Conservation (phyloP, 2,329 filamentous ascomycete genomes). For the Fusarium tupiense region DNA sequence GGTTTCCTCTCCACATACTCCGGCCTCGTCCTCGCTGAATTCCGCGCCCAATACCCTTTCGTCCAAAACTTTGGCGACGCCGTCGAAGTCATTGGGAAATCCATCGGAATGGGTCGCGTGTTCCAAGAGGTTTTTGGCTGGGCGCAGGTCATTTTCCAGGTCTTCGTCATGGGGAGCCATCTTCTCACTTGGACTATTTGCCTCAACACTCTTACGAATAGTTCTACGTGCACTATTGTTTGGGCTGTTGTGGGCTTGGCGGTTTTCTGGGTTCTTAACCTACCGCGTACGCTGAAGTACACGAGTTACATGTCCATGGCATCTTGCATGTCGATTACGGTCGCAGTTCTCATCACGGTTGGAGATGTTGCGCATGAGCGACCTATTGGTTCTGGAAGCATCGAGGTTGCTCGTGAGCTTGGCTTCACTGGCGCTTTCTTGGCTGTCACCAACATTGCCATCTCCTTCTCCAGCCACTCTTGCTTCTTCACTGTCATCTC, state of each 20-base stretch:
- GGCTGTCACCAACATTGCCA: slow-evolving; percentile 70
- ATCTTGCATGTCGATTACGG: slow-evolving; percentile 70
- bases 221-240: slow-evolving; percentile 70
- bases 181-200: slow-evolving; percentile 74
- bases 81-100: slow-evolving; percentile 63
- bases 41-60: slow-evolving; percentile 76
- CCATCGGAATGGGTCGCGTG: slow-evolving; percentile 58
- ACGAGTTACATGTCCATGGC: slow-evolving; percentile 70
- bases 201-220: slow-evolving; percentile 70
- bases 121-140: slow-evolving; percentile 69
- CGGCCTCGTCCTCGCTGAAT: slow-evolving; percentile 68
- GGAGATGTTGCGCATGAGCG: slow-evolving; percentile 64
- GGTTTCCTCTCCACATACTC: slow-evolving; percentile 74
- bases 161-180: slow-evolving; percentile 76
- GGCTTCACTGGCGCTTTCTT: slow-evolving; percentile 64
- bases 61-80: slow-evolving; percentile 74
- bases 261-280: slow-evolving; percentile 66
- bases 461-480: slow-evolving; percentile 73
- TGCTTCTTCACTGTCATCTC: slow-evolving; percentile 74
- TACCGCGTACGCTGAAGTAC: slow-evolving; percentile 70
- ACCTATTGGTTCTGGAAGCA: slow-evolving; percentile 48
- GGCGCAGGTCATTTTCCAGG: slow-evolving; percentile 68
- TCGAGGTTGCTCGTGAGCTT: slow-evolving; percentile 50
- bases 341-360: slow-evolving; percentile 71
- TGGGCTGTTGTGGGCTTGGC: slow-evolving; percentile 69